Evolutionary conservation across 768 basidiomycete genomes (phyloP), one percentile per base, ranked within the genome.

Genomic region (Rhodotorula graminis): DNA sequence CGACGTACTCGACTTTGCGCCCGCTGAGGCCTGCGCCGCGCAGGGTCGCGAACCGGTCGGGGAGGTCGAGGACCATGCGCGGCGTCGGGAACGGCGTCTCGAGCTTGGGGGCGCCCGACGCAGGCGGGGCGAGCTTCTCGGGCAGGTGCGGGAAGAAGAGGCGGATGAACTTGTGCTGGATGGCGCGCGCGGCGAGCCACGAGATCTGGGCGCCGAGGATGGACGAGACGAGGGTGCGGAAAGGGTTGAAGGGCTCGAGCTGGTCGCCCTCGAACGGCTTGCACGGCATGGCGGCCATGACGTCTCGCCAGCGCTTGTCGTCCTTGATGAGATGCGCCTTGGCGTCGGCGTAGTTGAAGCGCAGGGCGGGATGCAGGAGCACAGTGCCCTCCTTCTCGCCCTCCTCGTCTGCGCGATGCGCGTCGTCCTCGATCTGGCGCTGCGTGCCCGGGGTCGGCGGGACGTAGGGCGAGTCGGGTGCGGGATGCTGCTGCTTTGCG

Each of bases 1-100:
- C 83, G 47, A 95, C 86, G 80, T 96, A 96, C 82, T 94, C 91
- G 6, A 90, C 91, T 80, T 96, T 96, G n/a, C 92, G 84, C 25
- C 82, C 85, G 72, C 89, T 91, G 67, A 95, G 81, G 0, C 93
- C 93, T 15, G 90, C 92, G 12, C 85, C 84, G 63, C 87, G 85
- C 47, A 95, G 83, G 5, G 83, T 83, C 21, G 85, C 74, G 31
- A 85, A 87, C 23, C 66, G 60, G n/a, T 72, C 70, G 11, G 60
- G 31, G 23, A 71, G 62, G 46, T 82, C 81, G 5, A 86, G 83
- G 5, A 95, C 90, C 79, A 89, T 86, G 57, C 83, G 81, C 18
- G 92, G 88, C 5, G 85, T 85, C 3, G 92, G 92, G 80, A 91
- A 94, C 1, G 67, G 68, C 8, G 73, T 44, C 49, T 69, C 67